Conservation (phyloP, 2,329 filamentous ascomycete genomes). For the Xylaria sp. region DNA sequence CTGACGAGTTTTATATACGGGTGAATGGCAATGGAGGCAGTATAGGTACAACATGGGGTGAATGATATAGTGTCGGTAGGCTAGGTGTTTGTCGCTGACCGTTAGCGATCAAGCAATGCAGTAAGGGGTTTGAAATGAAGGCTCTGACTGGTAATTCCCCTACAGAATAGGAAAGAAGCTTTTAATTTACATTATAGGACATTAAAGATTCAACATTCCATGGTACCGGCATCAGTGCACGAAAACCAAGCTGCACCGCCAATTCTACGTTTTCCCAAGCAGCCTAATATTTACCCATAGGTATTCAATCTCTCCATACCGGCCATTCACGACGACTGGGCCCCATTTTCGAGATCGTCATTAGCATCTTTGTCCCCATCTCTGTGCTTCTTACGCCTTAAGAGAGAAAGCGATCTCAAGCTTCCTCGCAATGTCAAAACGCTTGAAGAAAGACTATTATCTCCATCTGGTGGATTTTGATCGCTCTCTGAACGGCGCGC, state of each 20-base stretch:
- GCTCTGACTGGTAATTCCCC: too few species aligned
- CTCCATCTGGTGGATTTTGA: neutral
- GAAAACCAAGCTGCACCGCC: neutral
- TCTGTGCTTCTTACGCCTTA: neutral
- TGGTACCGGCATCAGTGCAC: neutral
- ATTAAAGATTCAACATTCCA: too few species aligned
- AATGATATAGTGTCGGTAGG: too few species aligned
- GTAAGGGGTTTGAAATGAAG: too few species aligned
- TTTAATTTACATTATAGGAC: too few species aligned
- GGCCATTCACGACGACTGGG: neutral
- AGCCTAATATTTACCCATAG: neutral
- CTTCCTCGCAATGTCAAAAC: neutral
- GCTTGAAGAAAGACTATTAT: neutral
- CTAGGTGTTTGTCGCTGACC: too few species aligned
- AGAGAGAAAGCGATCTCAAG: neutral
- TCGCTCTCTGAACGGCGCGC: neutral
- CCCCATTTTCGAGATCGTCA: neutral
- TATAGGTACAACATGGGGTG: too few species aligned
- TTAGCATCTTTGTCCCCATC: neutral
- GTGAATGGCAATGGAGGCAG: too few species aligned
- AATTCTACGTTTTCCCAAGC: neutral
- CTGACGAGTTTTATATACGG: too few species aligned
- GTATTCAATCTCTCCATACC: neutral
- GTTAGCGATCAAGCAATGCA: too few species aligned
- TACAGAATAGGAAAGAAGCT: too few species aligned